These are phyloP conservation scores for Obba rivulosa DNA, from an alignment of 768 basidiomycete species.

Conservation along the genomic window DNA sequence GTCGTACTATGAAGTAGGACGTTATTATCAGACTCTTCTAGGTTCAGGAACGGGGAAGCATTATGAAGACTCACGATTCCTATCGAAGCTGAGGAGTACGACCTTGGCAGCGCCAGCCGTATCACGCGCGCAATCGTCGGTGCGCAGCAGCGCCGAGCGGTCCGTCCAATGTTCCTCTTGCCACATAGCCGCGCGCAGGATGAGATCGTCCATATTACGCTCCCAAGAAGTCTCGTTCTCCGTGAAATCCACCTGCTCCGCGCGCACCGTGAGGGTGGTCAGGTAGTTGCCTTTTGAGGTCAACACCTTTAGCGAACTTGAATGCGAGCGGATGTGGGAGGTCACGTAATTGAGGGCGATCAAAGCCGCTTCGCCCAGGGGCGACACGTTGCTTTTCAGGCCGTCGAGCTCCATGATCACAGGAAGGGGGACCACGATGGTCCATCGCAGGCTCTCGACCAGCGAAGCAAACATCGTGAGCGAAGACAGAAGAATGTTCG, in stretches of 20 bases:
- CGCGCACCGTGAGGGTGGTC: conserved; percentile 71
- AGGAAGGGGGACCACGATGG: conserved; percentile 84
- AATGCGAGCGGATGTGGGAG: conserved; percentile 67
- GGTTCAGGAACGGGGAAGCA: conserved; percentile 10
- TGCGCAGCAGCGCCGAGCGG: conserved; percentile 66
- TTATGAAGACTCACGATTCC: conserved; percentile 68
- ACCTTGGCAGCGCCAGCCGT: conserved; percentile 64
- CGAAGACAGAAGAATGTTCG: conserved; percentile 89
- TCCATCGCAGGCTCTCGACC: conserved; percentile 80
- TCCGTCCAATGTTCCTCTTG: conserved; percentile 92
- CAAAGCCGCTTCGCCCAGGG: conserved; percentile 71
- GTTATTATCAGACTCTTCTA: conserved; percentile 8
- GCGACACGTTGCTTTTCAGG: conserved; percentile 56
- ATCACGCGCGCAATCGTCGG: conserved; percentile 29
- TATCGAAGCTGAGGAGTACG: conserved; percentile 84
- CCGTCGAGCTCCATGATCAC: conserved; percentile 98
- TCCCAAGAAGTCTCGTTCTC: conserved; percentile 41
- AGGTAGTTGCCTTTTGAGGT: conserved; percentile 95
- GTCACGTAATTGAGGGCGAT: conserved; percentile 73
- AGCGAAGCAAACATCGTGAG: conserved; percentile 67
- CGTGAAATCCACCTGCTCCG: conserved; percentile 76
- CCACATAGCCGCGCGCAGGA: conserved; percentile 89
- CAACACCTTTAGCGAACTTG: conserved; percentile 83
- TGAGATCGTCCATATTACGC: conserved; percentile 91
- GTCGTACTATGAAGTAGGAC: conserved; percentile 51